Evolutionary conservation across 768 basidiomycete genomes (phyloP).

Genomic region (Xerocomellus intermedius): DNA sequence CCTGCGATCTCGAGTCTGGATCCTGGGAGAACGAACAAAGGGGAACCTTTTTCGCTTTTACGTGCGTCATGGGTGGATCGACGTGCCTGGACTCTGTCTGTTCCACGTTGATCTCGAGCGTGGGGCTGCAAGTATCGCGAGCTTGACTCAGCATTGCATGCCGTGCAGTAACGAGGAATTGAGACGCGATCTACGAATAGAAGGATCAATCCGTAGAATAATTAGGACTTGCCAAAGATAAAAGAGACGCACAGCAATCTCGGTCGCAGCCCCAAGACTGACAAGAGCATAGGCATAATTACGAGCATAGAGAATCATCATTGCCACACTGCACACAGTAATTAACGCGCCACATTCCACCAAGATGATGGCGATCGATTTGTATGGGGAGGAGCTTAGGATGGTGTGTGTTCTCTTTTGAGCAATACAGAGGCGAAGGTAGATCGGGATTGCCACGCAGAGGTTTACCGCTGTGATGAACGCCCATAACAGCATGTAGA

Average conservation of each 20-base stretch:
- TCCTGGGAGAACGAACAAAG: background rate
- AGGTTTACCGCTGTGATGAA: constrained; percentile 15
- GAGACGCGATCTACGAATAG: constrained; percentile 8
- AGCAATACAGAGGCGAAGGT: constrained; percentile 10
- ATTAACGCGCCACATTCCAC: constrained; percentile 22
- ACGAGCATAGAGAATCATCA: constrained; percentile 9
- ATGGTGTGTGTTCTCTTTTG: constrained; percentile 5
- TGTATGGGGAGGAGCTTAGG: constrained; percentile 6
- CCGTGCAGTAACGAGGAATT: constrained; percentile 17
- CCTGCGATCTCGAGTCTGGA: background rate
- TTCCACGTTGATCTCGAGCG: background rate
- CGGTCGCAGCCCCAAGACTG: constrained; percentile 11
- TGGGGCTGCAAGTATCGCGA: background rate
- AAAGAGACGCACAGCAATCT: constrained; percentile 16
- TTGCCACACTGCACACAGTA: background rate
- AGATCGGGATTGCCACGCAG: constrained; percentile 15
- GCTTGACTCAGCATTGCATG: constrained; percentile 3
- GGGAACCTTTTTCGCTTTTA: too few relatives aligned
- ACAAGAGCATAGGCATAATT: background rate
- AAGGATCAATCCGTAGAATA: background rate
- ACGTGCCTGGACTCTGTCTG: background rate
- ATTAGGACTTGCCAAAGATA: too few relatives aligned
- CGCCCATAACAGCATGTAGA: constrained; percentile 11
- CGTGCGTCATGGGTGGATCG: background rate
- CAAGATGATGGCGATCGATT: constrained; percentile 14